These are phyloP conservation scores for Phanerodontia chrysosporium DNA, from an alignment of 768 basidiomycete genomes.

Conservation along the genomic window DNA sequence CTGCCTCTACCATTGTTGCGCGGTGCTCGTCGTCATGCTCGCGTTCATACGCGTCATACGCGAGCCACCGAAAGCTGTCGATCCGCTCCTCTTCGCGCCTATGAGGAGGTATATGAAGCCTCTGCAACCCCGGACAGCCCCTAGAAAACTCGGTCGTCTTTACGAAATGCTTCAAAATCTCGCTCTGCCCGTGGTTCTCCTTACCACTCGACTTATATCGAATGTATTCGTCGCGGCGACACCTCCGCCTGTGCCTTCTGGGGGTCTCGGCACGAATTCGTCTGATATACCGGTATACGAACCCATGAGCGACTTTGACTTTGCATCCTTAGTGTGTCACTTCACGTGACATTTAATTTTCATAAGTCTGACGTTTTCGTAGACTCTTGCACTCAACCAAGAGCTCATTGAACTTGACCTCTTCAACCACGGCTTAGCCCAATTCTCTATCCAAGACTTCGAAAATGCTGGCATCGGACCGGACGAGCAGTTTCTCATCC, in stretches of 20 bases:
- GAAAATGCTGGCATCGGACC: conserved; percentile 47
- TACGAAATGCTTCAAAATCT: neutral
- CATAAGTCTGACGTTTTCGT: neutral
- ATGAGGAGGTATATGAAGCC: neutral
- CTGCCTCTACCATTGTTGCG: no score
- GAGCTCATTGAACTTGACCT: conserved; percentile 61
- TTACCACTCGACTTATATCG: neutral
- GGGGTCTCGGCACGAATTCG: conserved; percentile 24
- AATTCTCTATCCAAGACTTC: conserved; percentile 54
- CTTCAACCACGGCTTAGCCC: conserved; percentile 51
- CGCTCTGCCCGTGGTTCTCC: neutral
- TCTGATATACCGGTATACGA: conserved; percentile 27
- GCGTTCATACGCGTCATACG: neutral
- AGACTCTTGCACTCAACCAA: conserved; percentile 58
- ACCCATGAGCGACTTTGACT: conserved; percentile 42
- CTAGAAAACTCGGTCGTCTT: no score
- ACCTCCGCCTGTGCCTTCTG: conserved; percentile 16
- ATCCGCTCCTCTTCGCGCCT: no score
- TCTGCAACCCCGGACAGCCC: no score
- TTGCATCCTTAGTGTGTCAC: conserved; percentile 41
- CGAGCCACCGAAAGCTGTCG: no score
- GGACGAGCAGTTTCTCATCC: conserved; percentile 50
- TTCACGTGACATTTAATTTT: neutral
- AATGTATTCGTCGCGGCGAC: neutral
- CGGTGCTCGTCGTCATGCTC: no score